phyloP scores from a whole-genome alignment of 2,329 filamentous ascomycete genomes.

The Colletotrichum camelliae region DNA sequence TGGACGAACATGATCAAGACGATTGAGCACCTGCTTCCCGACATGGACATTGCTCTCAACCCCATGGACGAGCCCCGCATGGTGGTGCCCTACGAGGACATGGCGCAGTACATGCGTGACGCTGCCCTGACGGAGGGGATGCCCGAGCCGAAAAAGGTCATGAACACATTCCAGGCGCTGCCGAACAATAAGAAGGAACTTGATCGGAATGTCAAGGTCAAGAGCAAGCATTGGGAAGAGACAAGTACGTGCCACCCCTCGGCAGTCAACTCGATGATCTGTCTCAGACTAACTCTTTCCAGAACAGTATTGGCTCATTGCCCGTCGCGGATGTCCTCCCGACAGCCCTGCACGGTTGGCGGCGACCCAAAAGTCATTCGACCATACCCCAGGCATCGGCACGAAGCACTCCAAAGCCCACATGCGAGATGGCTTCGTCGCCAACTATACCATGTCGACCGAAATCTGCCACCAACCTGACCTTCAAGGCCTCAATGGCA shows the following conservation, averaged over 20 bases:
- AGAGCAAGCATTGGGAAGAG: constrained; percentile 54
- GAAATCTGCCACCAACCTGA: constrained; percentile 72
- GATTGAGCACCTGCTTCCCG: constrained; percentile 62
- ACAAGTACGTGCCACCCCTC: constrained; percentile 43
- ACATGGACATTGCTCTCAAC: constrained; percentile 73
- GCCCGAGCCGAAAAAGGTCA: constrained; percentile 46
- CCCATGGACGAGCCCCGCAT: constrained; percentile 71
- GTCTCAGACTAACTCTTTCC: not conserved
- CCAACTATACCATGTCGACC: constrained; percentile 65
- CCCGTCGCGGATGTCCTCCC: constrained; percentile 65
- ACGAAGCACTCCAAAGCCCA: constrained; percentile 52
- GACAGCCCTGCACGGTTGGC: constrained; percentile 63
- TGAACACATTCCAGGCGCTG: constrained; percentile 48
- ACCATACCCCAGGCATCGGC: constrained; percentile 48
- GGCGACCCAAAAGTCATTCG: constrained; percentile 45
- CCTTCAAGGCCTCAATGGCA: constrained; percentile 66
- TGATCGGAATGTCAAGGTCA: constrained; percentile 37
- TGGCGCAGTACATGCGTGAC: constrained; percentile 57
- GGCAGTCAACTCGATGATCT: not conserved
- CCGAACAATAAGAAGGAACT: constrained; percentile 39
- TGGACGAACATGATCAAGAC: constrained; percentile 60
- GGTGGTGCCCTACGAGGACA: constrained; percentile 67
- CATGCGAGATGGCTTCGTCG: constrained; percentile 61
- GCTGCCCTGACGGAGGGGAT: constrained; percentile 55
- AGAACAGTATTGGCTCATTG: constrained; percentile 64